A percentile compares a stretch with the other conserved stretches of the same genome.
These are phyloP conservation scores for Alternaria brassicicola DNA, from an alignment of 2,329 filamentous ascomycete species.

Conservation along the genomic window DNA sequence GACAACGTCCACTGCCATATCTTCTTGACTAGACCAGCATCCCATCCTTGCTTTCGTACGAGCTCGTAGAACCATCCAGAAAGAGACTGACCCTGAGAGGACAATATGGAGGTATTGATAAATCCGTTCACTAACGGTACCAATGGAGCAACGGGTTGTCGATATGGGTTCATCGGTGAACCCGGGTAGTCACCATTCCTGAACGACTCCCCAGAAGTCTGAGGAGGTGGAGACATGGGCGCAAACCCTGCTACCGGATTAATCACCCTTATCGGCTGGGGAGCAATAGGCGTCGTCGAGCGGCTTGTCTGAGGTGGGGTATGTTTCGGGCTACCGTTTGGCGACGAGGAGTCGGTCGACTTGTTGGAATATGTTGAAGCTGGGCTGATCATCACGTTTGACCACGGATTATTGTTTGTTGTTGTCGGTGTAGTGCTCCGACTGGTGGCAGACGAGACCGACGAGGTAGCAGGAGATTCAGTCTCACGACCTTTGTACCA, in stretches of 20 bases:
- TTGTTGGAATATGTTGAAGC: slow-evolving; percentile 37
- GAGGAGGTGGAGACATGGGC: slow-evolving; percentile 40
- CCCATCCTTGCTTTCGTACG: slow-evolving; percentile 46
- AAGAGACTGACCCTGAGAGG: slow-evolving; percentile 46
- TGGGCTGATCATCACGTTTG: slow-evolving; percentile 44
- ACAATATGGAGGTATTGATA: slow-evolving; percentile 45
- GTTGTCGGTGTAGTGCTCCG: slow-evolving; percentile 46
- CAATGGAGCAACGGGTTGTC: slow-evolving; percentile 33
- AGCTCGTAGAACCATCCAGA: slow-evolving; percentile 48
- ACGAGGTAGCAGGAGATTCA: slow-evolving; percentile 48
- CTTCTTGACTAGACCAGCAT: slow-evolving; percentile 41
- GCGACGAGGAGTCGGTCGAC: slow-evolving; percentile 43
- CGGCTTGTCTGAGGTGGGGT: slow-evolving; percentile 49
- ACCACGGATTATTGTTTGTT: slow-evolving; percentile 49
- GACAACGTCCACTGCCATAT: slow-evolving; percentile 51
- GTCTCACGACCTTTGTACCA: slow-evolving; percentile 45
- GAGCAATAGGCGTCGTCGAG: slow-evolving; percentile 47
- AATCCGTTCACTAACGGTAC: slow-evolving; percentile 45
- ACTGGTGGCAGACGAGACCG: slow-evolving; percentile 47
- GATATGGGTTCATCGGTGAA: slow-evolving; percentile 45
- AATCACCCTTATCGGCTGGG: slow-evolving; percentile 45
- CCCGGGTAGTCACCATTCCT: slow-evolving; percentile 37
- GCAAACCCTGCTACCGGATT: slow-evolving; percentile 43
- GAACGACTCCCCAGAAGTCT: slow-evolving; percentile 39
- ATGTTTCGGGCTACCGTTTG: slow-evolving; percentile 43